Evolutionary conservation across 176 grass and related monocot genomes (phyloP).

Genomic region (Aegilops tauschii): DNA sequence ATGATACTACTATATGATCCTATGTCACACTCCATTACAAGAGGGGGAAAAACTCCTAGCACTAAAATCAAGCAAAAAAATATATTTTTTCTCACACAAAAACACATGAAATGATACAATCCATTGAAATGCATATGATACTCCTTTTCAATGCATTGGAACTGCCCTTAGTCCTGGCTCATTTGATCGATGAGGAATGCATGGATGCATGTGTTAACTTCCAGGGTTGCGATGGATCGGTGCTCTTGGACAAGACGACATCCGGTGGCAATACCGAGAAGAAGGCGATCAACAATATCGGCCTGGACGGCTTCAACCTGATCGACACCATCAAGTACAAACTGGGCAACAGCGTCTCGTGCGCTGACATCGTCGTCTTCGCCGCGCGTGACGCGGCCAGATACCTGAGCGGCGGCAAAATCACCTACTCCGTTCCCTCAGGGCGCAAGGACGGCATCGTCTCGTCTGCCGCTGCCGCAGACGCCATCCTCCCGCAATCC

Average conservation of each 20-base stretch:
- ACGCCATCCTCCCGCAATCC: conserved; percentile 19
- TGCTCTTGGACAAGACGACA: conserved; percentile 35
- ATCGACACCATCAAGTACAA: conserved; percentile 40
- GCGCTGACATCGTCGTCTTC: conserved; percentile 45
- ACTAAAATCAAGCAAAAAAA: too few relatives aligned
- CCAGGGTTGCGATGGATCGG: conserved; percentile 57
- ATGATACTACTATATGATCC: too few relatives aligned
- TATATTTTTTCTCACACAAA: too few relatives aligned
- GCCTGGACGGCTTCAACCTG: conserved; percentile 31
- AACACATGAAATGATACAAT: too few relatives aligned
- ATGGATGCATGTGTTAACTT: neutral
- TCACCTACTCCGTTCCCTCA: conserved; percentile 5
- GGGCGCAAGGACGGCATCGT: conserved; percentile 39
- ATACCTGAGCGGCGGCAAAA: conserved; percentile 3
- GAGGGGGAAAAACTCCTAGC: too few relatives aligned
- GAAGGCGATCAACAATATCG: conserved; percentile 17
- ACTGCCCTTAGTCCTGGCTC: too few relatives aligned
- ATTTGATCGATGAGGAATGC: too few relatives aligned
- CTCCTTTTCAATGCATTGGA: too few relatives aligned
- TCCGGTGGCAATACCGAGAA: conserved; percentile 23
- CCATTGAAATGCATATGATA: too few relatives aligned
- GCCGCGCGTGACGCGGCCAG: conserved; percentile 27
- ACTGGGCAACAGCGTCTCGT: conserved; percentile 20
- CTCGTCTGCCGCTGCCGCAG: conserved; percentile 12
- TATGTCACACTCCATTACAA: too few relatives aligned